Percentiles rank a stretch among this genome's conserved stretches.
phyloP scores from a whole-genome alignment of 2,329 filamentous ascomycete genomes.

The Apiospora hydei region DNA sequence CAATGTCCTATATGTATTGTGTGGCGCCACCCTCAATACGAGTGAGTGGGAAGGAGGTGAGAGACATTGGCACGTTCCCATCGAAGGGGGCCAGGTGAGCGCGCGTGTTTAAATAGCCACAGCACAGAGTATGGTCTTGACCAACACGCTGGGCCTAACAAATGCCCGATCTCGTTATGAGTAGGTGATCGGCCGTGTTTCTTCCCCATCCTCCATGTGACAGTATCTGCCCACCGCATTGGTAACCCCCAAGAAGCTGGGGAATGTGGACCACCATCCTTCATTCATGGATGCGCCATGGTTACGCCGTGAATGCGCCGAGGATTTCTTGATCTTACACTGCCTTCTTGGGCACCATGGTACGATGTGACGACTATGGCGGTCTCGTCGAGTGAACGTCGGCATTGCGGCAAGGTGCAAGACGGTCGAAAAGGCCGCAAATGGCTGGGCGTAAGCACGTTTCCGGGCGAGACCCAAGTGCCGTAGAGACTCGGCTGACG shows the following conservation, averaged over 20 bases:
- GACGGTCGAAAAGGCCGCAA: background rate
- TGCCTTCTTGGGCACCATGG: background rate
- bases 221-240: background rate
- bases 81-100: background rate
- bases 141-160: background rate
- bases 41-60: background rate
- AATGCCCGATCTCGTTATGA: background rate
- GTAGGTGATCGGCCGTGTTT: background rate
- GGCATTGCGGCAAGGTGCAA: conserved; percentile 16
- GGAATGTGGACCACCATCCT: background rate
- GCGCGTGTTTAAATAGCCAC: background rate
- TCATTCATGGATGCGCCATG: background rate
- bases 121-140: background rate
- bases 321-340: background rate
- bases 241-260: conserved; percentile 1
- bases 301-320: conserved; percentile 14
- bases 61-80: background rate
- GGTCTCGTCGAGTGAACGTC: background rate
- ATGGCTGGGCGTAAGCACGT: background rate
- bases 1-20: background rate
- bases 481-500: conserved; percentile 13
- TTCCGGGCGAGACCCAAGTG: background rate
- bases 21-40: background rate
- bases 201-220: conserved; percentile 7
- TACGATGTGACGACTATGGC: conserved; percentile 6